Percentiles rank a stretch among this genome's conserved stretches.
phyloP scores from a whole-genome alignment of 2,329 filamentous ascomycete genomes.

The Aspergillus pseudoviridinutans region DNA sequence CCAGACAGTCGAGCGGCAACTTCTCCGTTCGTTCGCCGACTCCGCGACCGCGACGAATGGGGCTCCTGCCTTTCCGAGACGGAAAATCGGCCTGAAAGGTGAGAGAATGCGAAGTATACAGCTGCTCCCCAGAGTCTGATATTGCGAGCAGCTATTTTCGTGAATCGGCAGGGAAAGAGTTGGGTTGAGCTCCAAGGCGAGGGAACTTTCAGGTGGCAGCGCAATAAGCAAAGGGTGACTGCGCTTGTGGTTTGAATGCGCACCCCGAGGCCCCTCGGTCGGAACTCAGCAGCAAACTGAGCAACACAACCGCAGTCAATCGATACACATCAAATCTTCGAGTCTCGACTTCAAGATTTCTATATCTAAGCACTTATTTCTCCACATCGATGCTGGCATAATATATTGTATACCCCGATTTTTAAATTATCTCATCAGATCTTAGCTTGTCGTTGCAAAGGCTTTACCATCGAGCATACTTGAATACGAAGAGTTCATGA shows the following conservation, averaged over 20 bases:
- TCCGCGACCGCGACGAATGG: conserved; percentile 14
- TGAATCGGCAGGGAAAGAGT: background rate
- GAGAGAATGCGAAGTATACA: conserved; percentile 1
- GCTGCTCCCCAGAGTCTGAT: background rate
- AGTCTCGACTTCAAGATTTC: background rate
- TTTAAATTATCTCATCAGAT: background rate
- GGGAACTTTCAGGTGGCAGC: conserved; percentile 7
- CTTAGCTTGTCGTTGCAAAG: background rate
- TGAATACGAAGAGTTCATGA: too few species aligned
- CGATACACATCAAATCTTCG: background rate
- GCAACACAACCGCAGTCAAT: background rate
- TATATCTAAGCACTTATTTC: too few species aligned
- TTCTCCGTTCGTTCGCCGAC: conserved; percentile 16
- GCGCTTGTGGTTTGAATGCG: conserved; percentile 10
- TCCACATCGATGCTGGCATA: too few species aligned
- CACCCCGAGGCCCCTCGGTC: conserved; percentile 5
- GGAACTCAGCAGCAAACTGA: background rate
- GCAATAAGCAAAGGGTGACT: conserved; percentile 3
- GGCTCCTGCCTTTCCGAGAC: background rate
- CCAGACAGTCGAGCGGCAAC: conserved; percentile 8
- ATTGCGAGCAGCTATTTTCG: background rate
- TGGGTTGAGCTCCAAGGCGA: background rate
- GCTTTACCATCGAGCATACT: background rate
- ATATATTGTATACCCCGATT: background rate
- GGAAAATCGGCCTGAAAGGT: background rate